These are phyloP conservation scores for Hexamita inflata DNA, from an alignment of 208 protist species.

Conservation along the genomic window DNA sequence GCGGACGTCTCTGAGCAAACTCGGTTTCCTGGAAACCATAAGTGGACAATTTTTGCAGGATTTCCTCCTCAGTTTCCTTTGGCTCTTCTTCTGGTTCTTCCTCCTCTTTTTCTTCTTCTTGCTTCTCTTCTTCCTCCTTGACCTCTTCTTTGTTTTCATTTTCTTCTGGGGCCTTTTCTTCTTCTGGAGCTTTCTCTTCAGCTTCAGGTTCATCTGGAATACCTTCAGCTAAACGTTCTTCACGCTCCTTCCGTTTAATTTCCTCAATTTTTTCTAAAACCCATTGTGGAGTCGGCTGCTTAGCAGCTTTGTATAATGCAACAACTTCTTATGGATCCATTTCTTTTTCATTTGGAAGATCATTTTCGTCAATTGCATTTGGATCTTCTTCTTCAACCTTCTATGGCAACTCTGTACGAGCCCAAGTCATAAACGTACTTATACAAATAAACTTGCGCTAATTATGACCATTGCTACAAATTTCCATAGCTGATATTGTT, in stretches of 20 bases:
- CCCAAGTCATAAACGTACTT: slow-evolving; percentile 9
- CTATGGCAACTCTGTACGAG: slow-evolving; percentile 16
- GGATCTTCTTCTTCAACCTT: neutral
- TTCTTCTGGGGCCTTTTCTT: neutral
- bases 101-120: neutral
- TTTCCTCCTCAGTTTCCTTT: neutral
- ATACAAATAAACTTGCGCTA: slow-evolving; percentile 1
- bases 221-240: neutral
- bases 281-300: slow-evolving; percentile 2
- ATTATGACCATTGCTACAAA: neutral
- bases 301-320: neutral
- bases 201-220: neutral
- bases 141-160: neutral
- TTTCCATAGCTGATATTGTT: slow-evolving; percentile 10
- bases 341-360: slow-evolving; percentile 17
- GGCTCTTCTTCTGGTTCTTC: neutral
- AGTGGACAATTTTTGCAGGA: neutral
- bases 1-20: neutral
- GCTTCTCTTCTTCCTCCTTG: neutral
- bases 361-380: neutral
- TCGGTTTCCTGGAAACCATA: slow-evolving; percentile 4
- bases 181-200: neutral
- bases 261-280: neutral
- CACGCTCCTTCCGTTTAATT: neutral
- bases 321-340: slow-evolving; percentile 15